phyloP scores from a whole-genome alignment of 179 eudicot species.

The Spergularia azorica region DNA sequence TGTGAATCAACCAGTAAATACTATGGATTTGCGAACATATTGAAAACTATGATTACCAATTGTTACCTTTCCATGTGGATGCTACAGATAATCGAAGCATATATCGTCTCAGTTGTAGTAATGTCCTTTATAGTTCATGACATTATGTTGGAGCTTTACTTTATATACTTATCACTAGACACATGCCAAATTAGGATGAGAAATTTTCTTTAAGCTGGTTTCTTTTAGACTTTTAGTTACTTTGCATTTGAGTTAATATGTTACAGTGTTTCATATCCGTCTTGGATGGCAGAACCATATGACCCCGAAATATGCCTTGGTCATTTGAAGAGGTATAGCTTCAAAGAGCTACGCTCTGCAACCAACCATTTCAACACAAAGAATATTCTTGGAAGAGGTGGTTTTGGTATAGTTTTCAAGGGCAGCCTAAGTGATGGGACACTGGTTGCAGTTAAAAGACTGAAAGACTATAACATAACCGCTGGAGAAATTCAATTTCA shows the following conservation, averaged over 20 bases:
- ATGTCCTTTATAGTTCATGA: not conserved
- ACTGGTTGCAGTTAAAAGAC: constrained; percentile 82
- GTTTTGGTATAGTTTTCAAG: constrained; percentile 84
- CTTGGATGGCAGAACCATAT: constrained; percentile 63
- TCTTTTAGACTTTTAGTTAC: too few species aligned
- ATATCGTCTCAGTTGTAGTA: not conserved
- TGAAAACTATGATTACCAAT: too few species aligned
- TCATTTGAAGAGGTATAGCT: constrained; percentile 66
- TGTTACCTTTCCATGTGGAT: too few species aligned
- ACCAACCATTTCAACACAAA: constrained; percentile 71
- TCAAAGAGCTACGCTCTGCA: constrained; percentile 77
- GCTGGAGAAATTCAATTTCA: constrained; percentile 87
- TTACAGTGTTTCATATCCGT: not conserved
- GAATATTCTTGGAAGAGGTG: constrained; percentile 82
- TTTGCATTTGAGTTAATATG: not conserved
- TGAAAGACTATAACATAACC: constrained; percentile 61
- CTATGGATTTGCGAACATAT: too few species aligned
- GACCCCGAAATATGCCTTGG: constrained; percentile 84
- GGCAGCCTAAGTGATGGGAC: constrained; percentile 73
- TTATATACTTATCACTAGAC: not conserved
- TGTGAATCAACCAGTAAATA: too few species aligned
- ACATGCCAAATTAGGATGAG: not conserved
- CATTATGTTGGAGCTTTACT: not conserved
- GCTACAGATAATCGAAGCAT: not conserved
- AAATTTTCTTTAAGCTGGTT: too few species aligned